Conservation (phyloP, 1,139 yeast genomes). For the Taphrina sp. region DNA sequence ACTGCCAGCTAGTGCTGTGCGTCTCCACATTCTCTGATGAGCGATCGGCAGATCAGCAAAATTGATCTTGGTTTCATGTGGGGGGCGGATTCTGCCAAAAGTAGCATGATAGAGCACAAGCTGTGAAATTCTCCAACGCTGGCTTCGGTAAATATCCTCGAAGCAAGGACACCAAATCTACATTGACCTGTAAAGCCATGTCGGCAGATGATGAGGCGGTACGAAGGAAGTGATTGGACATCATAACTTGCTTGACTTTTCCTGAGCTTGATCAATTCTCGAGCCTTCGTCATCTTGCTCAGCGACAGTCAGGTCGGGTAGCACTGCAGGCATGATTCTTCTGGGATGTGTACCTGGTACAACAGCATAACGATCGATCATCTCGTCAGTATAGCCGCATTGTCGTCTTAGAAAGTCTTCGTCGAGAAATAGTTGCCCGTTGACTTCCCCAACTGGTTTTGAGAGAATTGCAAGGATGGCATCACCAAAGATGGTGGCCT, state of each 20-base stretch:
- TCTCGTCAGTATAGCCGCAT: constrained; percentile 11
- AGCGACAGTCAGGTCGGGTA: constrained; percentile 12
- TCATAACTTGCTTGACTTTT: constrained; percentile 1
- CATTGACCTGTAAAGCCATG: too few species aligned
- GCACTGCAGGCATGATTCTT: constrained; percentile 18
- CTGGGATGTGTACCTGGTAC: constrained; percentile 17
- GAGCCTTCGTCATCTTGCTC: constrained; percentile 27
- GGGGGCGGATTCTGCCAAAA: too few species aligned
- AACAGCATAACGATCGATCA: constrained; percentile 12
- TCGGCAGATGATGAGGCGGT: too few species aligned
- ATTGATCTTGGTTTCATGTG: too few species aligned
- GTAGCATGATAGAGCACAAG: too few species aligned
- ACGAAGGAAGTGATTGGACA: too few species aligned
- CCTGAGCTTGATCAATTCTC: constrained; percentile 1
- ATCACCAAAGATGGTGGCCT: constrained; percentile 12
- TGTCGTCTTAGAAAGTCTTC: constrained; percentile 13
- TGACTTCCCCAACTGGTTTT: not conserved
- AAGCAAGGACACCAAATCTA: too few species aligned
- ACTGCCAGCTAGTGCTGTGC: too few species aligned
- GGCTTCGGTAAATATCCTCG: too few species aligned
- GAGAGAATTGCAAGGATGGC: not conserved
- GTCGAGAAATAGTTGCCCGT: constrained; percentile 9
- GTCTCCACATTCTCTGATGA: too few species aligned
- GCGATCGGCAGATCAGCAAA: too few species aligned
- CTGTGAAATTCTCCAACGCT: too few species aligned